These are phyloP conservation scores for Emydomyces testavorans DNA, from an alignment of 2,329 filamentous ascomycete species.

Conservation along the genomic window DNA sequence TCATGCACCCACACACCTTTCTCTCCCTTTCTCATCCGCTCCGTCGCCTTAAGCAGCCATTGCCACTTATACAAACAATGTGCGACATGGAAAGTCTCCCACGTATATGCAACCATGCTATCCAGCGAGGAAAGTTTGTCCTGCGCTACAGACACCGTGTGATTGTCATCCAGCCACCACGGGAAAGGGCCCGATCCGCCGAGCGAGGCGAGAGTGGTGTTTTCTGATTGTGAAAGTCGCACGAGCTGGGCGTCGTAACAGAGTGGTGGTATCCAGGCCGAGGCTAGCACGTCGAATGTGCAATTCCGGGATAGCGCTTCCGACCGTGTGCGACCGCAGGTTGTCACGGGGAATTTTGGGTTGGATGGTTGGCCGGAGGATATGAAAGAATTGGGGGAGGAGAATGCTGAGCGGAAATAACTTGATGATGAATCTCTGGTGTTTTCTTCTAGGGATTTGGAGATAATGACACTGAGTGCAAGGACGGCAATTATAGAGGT, in stretches of 20 bases:
- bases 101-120: conserved; percentile 12
- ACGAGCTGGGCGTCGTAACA: conserved; percentile 12
- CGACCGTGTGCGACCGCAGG: conserved; percentile 9
- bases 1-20: conserved; percentile 13
- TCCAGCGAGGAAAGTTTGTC: conserved; percentile 6
- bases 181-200: conserved; percentile 7
- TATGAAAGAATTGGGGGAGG: not conserved
- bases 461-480: too few species aligned
- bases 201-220: conserved; percentile 4
- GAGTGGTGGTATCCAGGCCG: conserved; percentile 12
- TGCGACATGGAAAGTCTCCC: conserved; percentile 13
- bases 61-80: conserved; percentile 15
- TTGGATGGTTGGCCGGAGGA: not conserved
- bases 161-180: conserved; percentile 12
- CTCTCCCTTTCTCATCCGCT: conserved; percentile 12
- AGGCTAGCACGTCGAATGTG: conserved; percentile 11
- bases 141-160: conserved; percentile 6
- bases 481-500: not conserved
- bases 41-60: conserved; percentile 10
- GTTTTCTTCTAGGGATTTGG: too few species aligned
- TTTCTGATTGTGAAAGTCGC: not conserved
- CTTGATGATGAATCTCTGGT: too few species aligned
- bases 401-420: not conserved
- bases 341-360: not conserved
- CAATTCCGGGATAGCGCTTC: conserved; percentile 12